phyloP scores from a whole-genome alignment of 2,329 filamentous ascomycete species.

The Pseudogymnoascus sp. region DNA sequence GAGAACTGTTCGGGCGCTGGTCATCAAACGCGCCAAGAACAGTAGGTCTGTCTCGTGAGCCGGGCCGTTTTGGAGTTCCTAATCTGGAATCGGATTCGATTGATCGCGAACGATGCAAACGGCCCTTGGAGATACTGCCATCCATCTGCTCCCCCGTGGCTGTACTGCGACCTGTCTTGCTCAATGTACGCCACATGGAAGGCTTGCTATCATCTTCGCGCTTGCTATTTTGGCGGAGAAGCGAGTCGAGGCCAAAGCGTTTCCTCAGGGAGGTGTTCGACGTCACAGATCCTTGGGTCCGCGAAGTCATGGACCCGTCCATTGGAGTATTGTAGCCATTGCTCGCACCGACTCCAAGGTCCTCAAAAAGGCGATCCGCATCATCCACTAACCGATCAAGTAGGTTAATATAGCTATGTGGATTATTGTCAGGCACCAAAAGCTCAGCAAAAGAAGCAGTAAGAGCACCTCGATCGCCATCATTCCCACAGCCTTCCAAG shows the following conservation, averaged over 20 bases:
- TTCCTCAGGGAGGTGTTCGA: constrained; percentile 79
- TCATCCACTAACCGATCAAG: constrained; percentile 85
- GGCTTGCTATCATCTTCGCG: constrained; percentile 59
- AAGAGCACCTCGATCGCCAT: constrained; percentile 79
- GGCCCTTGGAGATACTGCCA: constrained; percentile 57
- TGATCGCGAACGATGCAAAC: constrained; percentile 63
- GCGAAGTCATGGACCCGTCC: constrained; percentile 22
- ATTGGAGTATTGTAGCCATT: constrained; percentile 16
- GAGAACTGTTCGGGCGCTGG: constrained; percentile 46
- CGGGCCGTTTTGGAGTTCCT: constrained; percentile 43
- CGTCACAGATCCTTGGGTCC: constrained; percentile 54
- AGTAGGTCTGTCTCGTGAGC: constrained; percentile 51
- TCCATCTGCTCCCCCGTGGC: constrained; percentile 46
- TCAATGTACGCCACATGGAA: constrained; percentile 80
- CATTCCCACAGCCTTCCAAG: constrained; percentile 81
- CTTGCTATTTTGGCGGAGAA: constrained; percentile 74
- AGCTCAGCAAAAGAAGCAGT: constrained; percentile 85
- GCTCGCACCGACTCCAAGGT: constrained; percentile 33
- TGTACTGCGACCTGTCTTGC: constrained; percentile 62
- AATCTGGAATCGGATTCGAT: constrained; percentile 55
- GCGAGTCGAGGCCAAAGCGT: constrained; percentile 70
- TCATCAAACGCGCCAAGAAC: constrained; percentile 56
- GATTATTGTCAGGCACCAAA: constrained; percentile 65
- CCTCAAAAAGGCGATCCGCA: constrained; percentile 79
- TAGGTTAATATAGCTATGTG: constrained; percentile 78